Base-by-base conservation (phyloP, 768 basidiomycete species). In the Pholiota conissans region DNA sequence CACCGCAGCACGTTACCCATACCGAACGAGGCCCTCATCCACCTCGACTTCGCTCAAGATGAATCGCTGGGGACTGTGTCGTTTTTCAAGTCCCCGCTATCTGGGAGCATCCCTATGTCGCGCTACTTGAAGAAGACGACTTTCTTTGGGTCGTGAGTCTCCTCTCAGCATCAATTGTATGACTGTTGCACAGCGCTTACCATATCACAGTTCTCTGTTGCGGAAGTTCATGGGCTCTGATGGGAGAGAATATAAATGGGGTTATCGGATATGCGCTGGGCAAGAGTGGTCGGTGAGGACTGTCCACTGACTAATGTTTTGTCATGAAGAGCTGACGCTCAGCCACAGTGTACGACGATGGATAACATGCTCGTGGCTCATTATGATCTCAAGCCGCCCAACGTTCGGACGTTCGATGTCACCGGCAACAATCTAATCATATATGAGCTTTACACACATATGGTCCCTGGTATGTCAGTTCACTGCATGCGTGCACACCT, bases 281-380 rank as follows among this genome's bases (percentile, higher is more conserved):
- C 87, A 89, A 57, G 87, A 90, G 72, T 91, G 89, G 89, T 78
- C 88, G 67, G 89, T 91, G 69, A 67, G 89, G 16, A 40, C 37
- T 55, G 16, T 27, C 20, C 14, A 32, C n/a, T 55, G 35, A 47
- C 20, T 55, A 24, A 42, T 45, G 26, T 48, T n/a, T 40, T 55
- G 16, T 45, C 24, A 24, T 29, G 13, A 30, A 45, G 20, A 29
- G 6, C 49, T 49, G 27, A 22, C 20, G n/a, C 42, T 26, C 34
- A 39, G 49, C 49, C 32, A 51, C 61, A 89, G 87, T 87, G 86
- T 59, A 75, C 81, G 42, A 76, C 72, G 3, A 75, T 76, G 32
- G 82, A 83, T 32, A 79, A 84, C 65, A 72, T 74, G 47, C 56
- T 87, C 30, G 82, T 88, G 22, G 88, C 86, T 16, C 84, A 88